Evolutionary conservation across 2,329 filamentous ascomycete genomes (phyloP).

Genomic region (Botrytis deweyae): DNA sequence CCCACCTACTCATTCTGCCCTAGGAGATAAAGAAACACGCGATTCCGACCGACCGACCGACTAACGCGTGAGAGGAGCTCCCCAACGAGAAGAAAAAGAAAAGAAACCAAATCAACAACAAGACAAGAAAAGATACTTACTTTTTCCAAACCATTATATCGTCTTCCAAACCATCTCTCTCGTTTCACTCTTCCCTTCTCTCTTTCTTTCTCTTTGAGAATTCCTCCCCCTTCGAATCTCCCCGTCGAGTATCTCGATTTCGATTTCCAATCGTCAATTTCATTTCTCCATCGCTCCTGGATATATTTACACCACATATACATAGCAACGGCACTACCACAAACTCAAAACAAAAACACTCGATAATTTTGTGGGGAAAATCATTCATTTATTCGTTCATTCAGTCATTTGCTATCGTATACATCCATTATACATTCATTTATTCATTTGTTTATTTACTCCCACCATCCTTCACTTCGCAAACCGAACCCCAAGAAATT

Average conservation of each 20-base stretch:
- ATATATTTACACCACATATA: constrained; percentile 6
- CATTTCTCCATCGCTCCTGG: background rate
- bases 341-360: background rate
- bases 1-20: background rate
- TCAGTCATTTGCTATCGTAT: background rate
- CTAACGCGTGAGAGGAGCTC: background rate
- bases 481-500: background rate
- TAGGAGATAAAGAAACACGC: background rate
- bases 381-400: background rate
- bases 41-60: background rate
- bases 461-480: background rate
- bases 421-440: background rate
- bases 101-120: background rate
- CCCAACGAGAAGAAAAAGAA: background rate
- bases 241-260: background rate
- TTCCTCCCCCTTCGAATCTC: background rate
- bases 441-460: background rate
- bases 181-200: background rate
- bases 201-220: background rate
- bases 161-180: background rate
- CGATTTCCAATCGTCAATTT: background rate
- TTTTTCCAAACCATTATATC: background rate
- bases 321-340: constrained; percentile 10
- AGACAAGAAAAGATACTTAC: background rate
- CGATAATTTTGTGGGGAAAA: background rate